phyloP scores from a whole-genome alignment of 768 basidiomycete species.

The Boletus reticulatus region DNA sequence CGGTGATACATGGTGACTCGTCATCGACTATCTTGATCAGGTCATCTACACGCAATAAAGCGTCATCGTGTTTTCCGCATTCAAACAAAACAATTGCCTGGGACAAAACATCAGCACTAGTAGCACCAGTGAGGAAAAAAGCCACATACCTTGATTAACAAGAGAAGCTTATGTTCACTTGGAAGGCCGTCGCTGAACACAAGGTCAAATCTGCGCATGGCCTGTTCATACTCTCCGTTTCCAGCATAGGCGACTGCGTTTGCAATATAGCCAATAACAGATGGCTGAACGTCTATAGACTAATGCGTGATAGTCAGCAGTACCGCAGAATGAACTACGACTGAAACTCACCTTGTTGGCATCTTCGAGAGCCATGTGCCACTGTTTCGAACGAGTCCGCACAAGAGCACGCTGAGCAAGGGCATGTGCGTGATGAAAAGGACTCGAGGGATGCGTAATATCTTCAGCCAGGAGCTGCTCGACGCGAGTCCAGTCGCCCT shows the following conservation, averaged over 20 bases:
- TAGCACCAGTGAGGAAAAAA: background rate
- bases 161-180: background rate
- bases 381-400: background rate
- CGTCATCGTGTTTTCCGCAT: background rate
- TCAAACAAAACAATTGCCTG: slow-evolving; percentile 2
- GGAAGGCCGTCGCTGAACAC: background rate
- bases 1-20: no score
- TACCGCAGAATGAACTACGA: no score
- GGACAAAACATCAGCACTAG: background rate
- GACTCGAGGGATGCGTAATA: background rate
- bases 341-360: background rate
- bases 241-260: background rate
- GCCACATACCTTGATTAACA: slow-evolving; percentile 6
- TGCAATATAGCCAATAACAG: slow-evolving; percentile 11
- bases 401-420: slow-evolving; percentile 4
- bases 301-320: background rate
- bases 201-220: slow-evolving; percentile 2
- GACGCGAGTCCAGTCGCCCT: background rate
- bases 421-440: background rate
- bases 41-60: no score
- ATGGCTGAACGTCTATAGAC: slow-evolving; percentile 6
- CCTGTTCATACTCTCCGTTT: background rate
- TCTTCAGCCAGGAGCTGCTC: slow-evolving; percentile 4
- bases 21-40: no score
- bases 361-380: slow-evolving; percentile 3